phyloP scores from a whole-genome alignment of 1,139 yeast genomes.

The Taphrina populina region DNA sequence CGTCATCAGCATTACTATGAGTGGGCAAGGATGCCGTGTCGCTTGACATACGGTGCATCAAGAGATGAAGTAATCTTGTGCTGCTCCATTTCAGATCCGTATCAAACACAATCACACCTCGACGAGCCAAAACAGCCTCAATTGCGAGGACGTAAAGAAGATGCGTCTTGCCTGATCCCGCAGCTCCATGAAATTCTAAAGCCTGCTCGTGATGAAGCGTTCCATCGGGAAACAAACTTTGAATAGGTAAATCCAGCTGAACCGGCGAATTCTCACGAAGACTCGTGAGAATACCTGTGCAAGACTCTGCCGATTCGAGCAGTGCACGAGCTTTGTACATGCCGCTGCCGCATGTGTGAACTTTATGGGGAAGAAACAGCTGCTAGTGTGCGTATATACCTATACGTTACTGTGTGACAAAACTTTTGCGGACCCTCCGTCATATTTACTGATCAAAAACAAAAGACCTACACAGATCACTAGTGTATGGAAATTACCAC shows the following conservation, averaged over 20 bases:
- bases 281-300: not conserved
- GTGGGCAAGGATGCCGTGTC: too few species aligned
- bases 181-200: conserved; percentile 28
- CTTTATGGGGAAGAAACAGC: too few species aligned
- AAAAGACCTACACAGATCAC: too few species aligned
- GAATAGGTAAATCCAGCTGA: not conserved
- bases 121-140: conserved; percentile 21
- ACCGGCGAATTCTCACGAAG: not conserved
- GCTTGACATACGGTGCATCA: not conserved
- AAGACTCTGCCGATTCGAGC: conserved; percentile 1
- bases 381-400: too few species aligned
- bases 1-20: too few species aligned
- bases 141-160: conserved; percentile 31
- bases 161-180: conserved; percentile 36
- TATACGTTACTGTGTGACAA: too few species aligned
- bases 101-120: conserved; percentile 30
- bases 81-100: conserved; percentile 31
- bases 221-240: not conserved
- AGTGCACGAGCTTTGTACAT: conserved; percentile 16
- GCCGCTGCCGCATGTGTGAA: too few species aligned
- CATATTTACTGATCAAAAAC: too few species aligned
- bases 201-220: conserved; percentile 1
- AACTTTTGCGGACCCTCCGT: too few species aligned
- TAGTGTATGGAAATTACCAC: too few species aligned
- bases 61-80: conserved; percentile 17